Percentiles rank a stretch among this genome's conserved stretches.
Evolutionary conservation across 2,329 filamentous ascomycete species (phyloP).

Genomic region (Ophiobolus disseminans): DNA sequence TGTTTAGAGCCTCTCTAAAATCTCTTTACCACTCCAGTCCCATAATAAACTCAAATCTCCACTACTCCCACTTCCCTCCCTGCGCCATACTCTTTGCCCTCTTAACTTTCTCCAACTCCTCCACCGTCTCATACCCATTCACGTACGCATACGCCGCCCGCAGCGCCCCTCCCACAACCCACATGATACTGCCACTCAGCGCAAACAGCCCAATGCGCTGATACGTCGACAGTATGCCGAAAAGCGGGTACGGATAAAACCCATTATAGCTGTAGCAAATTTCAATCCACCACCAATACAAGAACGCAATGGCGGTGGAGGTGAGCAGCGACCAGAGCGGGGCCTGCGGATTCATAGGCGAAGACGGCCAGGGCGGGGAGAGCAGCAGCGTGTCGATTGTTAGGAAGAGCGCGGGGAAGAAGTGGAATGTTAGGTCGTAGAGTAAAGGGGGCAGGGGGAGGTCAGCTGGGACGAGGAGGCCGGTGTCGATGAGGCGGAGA

Average conservation of each 20-base stretch:
- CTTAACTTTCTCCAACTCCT: conserved; percentile 25
- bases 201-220: conserved; percentile 74
- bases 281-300: conserved; percentile 81
- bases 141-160: conserved; percentile 73
- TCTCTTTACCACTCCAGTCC: too few relatives aligned
- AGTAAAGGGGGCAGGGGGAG: conserved; percentile 51
- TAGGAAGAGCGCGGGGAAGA: conserved; percentile 70
- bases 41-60: background rate
- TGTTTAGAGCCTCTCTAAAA: too few relatives aligned
- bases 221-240: conserved; percentile 69
- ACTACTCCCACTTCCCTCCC: conserved; percentile 25
- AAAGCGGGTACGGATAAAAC: conserved; percentile 86
- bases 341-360: conserved; percentile 59
- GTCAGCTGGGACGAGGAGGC: conserved; percentile 59
- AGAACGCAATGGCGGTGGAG: conserved; percentile 66
- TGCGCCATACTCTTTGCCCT: conserved; percentile 25
- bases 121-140: conserved; percentile 60
- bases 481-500: conserved; percentile 61
- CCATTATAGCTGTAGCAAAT: conserved; percentile 72
- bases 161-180: conserved; percentile 70
- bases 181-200: conserved; percentile 74
- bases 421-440: conserved; percentile 57
- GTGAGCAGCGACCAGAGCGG: conserved; percentile 65
- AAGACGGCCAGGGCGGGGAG: conserved; percentile 69
- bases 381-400: conserved; percentile 71